Evolutionary conservation across 2,329 filamentous ascomycete species (phyloP).

Genomic region (Saccharata proteae): DNA sequence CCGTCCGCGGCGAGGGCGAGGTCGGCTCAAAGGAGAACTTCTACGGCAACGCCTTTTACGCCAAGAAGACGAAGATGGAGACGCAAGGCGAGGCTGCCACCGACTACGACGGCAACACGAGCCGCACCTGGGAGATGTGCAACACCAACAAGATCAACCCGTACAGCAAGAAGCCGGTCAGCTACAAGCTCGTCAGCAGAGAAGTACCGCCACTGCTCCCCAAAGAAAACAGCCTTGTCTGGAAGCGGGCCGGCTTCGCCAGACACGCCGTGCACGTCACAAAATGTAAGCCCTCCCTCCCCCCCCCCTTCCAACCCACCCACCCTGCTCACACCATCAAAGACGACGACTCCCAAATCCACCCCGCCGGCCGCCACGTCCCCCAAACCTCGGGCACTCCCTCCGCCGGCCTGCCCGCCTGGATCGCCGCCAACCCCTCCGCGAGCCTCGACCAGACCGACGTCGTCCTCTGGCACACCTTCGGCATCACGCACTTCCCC

Average conservation of each 20-base stretch:
- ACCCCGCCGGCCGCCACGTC: slow-evolving; percentile 77
- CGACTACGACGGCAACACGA: slow-evolving; percentile 70
- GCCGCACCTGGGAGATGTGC: slow-evolving; percentile 79
- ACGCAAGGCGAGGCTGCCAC: slow-evolving; percentile 58
- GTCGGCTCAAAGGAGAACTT: slow-evolving; percentile 73
- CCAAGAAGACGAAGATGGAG: slow-evolving; percentile 66
- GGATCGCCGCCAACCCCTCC: slow-evolving; percentile 58
- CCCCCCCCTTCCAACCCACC: background rate
- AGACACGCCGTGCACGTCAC: slow-evolving; percentile 82
- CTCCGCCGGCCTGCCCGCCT: slow-evolving; percentile 58
- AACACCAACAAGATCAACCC: slow-evolving; percentile 78
- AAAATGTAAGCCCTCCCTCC: slow-evolving; percentile 50
- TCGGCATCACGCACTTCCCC: slow-evolving; percentile 82
- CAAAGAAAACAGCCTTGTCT: slow-evolving; percentile 69
- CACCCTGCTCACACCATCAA: slow-evolving; percentile 6
- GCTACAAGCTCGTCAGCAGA: slow-evolving; percentile 81
- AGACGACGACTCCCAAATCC: slow-evolving; percentile 72
- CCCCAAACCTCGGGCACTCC: slow-evolving; percentile 77
- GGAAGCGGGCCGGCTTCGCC: slow-evolving; percentile 82
- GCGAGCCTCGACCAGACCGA: slow-evolving; percentile 68
- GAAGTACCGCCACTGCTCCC: slow-evolving; percentile 71
- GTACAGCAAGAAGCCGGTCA: slow-evolving; percentile 71
- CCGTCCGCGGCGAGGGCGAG: slow-evolving; percentile 55
- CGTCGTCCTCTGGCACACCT: slow-evolving; percentile 87
- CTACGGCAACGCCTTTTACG: slow-evolving; percentile 85